Base-by-base conservation (phyloP, 2,329 filamentous ascomycete species). In the Tolypocladium album region DNA sequence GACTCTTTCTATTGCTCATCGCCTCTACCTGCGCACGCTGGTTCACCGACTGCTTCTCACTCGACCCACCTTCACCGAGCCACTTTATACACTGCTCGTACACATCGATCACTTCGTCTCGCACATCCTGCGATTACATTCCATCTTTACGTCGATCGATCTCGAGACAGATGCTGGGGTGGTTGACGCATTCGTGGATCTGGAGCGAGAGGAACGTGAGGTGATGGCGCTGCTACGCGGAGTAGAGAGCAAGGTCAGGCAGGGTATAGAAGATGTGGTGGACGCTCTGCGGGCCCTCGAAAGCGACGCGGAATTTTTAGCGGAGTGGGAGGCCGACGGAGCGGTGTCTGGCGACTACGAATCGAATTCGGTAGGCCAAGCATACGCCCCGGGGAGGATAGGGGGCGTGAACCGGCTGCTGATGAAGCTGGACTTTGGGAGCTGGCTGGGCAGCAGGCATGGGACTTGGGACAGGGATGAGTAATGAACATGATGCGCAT, bases 391-490 rank as follows among this genome's bases (percentile, higher is more conserved):
- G 1, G 81, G 84, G 63, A 85, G 88, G 62, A 83, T 90, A 4
- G 90, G 90, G 0, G 89, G 91, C 1, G 85, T 97, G 55, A 91
- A 96, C 75, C 80, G 89, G 61, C 74, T 97, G 69, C 73, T 97
- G 70, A 96, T 96, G 90, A 96, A 96, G 77, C 76, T 97, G 67
- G 92, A 96, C 68, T 85, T 85, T 71, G 83, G 82, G 24, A 80
- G 75, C 59, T 85, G 82, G 82, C 80, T 83, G 63, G 76, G 71
- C 6, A 68, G 71, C 40, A 61, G 65, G 58, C 67, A 67, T 55
- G 67, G 67, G n/a, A 31, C 55, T 3, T 64, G 64, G 57, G 57
- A 65, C 6, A 45, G 9, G 43, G 8, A 45, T 39, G 39, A 55
- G 40, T 56, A 34, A 55, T 39, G 59, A 56, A 22, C 34, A 43